Evolutionary conservation across 2,329 filamentous ascomycete genomes (phyloP), one percentile per base, ranked within the genome.

Genomic region (Sclerotinia subarctica): DNA sequence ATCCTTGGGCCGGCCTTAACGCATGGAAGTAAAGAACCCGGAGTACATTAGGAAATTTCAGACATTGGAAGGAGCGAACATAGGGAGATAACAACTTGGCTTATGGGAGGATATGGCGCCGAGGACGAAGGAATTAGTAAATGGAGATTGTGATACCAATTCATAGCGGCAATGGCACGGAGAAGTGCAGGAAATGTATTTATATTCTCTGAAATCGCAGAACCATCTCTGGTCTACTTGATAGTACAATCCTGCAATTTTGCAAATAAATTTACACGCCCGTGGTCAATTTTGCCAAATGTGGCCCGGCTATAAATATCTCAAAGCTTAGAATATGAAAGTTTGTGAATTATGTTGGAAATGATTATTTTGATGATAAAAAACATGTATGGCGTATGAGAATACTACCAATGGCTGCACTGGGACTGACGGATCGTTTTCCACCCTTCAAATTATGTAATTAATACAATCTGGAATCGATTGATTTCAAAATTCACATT

Each of bases 1-100:
- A 92, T 81, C 89, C 89, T 10, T 92, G 88, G 88, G 88, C 88
- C 21, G 89, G 89, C 5, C 77, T 92, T 72, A 75, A 74, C 64
- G 71, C 73, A 60, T 75, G 74, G 74, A 74, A 74, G 64, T 75
- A 29, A 69, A 62, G 49, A 26, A 38, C 53, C 24, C 24, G 11
- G 56, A n/a, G 44, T 67, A 24, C 38, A 63, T 51, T 10, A n/a
- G 32, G 46, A 4, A 35, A 46, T 38, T 51, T 51, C n/a, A 63
- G 32, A 24, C 46, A 63, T 32, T 24, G 46, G 46, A 38, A 57
- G 32, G 46, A 63, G 32, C 21, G 65, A 64, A 65, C 38, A 38
- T 19, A 21, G 46, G 59, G 29, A 51, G 53, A 63, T 26, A 4
- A 51, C 32, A 63, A 13, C 47, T 62, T 59, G 38, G 24, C 17